A percentile compares a stretch with the other conserved stretches of the same genome.
Evolutionary conservation across 371 early-diverging fungal species (phyloP).

Genomic region (Mortierella sp.): DNA sequence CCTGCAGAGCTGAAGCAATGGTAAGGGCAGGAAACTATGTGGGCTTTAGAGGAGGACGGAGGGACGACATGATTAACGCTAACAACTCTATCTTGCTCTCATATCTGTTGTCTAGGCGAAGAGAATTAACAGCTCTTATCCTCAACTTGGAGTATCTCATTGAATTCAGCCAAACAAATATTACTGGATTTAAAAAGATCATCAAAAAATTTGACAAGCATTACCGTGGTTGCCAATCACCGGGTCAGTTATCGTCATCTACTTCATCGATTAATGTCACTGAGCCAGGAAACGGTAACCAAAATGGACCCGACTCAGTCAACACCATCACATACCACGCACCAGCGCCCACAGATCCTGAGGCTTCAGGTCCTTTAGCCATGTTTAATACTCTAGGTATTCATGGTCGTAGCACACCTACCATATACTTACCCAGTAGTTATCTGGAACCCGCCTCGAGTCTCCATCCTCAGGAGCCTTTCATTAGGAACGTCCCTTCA

Average conservation of each 20-base stretch:
- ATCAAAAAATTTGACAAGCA: slow-evolving; percentile 74
- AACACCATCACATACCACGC: slow-evolving; percentile 14
- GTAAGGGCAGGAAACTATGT: slow-evolving; percentile 35
- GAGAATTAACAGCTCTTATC: slow-evolving; percentile 61
- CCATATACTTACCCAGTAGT: slow-evolving; percentile 37
- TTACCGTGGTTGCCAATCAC: slow-evolving; percentile 27
- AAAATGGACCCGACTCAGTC: slow-evolving; percentile 6
- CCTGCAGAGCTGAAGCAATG: slow-evolving; percentile 60
- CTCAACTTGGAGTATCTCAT: slow-evolving; percentile 64
- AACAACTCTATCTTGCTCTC: not conserved
- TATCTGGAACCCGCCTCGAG: slow-evolving; percentile 37
- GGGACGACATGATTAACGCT: not conserved
- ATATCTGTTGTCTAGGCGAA: slow-evolving; percentile 38
- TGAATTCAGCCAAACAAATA: slow-evolving; percentile 70
- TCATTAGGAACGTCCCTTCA: slow-evolving; percentile 34
- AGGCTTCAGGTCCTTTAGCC: slow-evolving; percentile 18
- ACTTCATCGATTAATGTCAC: slow-evolving; percentile 14
- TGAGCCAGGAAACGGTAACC: slow-evolving; percentile 14
- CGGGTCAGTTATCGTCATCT: slow-evolving; percentile 16
- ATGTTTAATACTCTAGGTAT: slow-evolving; percentile 45
- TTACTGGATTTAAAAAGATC: slow-evolving; percentile 73
- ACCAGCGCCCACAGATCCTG: slow-evolving; percentile 20
- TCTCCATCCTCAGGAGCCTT: slow-evolving; percentile 39
- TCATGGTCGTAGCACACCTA: slow-evolving; percentile 49
- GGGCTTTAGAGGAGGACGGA: not conserved